Percentiles rank a stretch among this genome's conserved stretches.
These are phyloP conservation scores for Xylaria sp. DNA, from an alignment of 2,329 filamentous ascomycete species.

Conservation along the genomic window DNA sequence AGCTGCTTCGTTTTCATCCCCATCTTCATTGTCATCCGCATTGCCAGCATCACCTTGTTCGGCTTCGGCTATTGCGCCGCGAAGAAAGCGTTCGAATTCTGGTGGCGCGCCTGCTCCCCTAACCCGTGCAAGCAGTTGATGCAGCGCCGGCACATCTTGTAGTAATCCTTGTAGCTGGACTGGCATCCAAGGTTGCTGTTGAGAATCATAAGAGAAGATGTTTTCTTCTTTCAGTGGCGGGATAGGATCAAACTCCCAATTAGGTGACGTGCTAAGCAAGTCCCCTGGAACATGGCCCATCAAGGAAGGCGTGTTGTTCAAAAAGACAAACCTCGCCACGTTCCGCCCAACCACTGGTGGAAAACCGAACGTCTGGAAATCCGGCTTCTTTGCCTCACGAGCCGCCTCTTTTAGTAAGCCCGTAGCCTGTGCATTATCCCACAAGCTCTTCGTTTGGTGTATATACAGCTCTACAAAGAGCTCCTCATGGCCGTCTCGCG, in stretches of 20 bases:
- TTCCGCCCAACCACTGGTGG: constrained; percentile 55
- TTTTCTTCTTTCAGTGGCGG: constrained; percentile 72
- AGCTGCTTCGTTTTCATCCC: constrained; percentile 28
- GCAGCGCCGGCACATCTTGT: constrained; percentile 33
- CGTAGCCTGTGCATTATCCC: constrained; percentile 80
- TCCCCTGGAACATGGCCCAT: constrained; percentile 74
- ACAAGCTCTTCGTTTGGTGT: constrained; percentile 80
- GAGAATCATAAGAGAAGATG: constrained; percentile 58
- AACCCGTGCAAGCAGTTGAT: constrained; percentile 39
- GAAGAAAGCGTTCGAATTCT: constrained; percentile 38
- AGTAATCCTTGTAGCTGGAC: constrained; percentile 36
- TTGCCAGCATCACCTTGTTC: constrained; percentile 26
- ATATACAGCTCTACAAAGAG: constrained; percentile 82
- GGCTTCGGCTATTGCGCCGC: constrained; percentile 37
- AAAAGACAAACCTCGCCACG: constrained; percentile 79
- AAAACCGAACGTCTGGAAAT: constrained; percentile 52
- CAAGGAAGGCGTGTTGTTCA: constrained; percentile 78
- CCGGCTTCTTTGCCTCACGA: constrained; percentile 61
- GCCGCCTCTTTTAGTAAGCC: constrained; percentile 76
- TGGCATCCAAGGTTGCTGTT: constrained; percentile 56
- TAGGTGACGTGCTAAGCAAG: constrained; percentile 72
- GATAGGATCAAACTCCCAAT: constrained; percentile 82
- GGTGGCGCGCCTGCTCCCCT: constrained; percentile 39
- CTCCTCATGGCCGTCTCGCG: constrained; percentile 71
- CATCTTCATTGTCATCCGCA: constrained; percentile 35